Evolutionary conservation across 225 moss, liverwort and hornwort genomes (phyloP).

Genomic region (Physcomitrellopsis africana): DNA sequence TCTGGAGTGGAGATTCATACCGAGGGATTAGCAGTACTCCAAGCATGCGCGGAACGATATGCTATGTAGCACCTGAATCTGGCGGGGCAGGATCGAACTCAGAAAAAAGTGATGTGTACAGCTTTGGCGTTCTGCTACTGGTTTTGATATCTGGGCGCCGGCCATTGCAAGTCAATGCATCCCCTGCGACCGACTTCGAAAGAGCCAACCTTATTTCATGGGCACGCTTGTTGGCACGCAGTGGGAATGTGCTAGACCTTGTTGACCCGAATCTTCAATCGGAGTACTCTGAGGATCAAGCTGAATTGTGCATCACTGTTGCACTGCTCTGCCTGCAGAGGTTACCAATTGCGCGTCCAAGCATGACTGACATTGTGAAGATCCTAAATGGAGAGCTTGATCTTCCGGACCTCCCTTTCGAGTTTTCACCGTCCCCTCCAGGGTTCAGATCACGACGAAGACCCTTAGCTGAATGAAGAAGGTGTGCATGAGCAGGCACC

Average conservation of each 20-base stretch:
- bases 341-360: constrained; percentile 81
- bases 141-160: constrained; percentile 92
- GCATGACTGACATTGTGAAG: constrained; percentile 91
- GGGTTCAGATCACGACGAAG: constrained; percentile 71
- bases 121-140: constrained; percentile 90
- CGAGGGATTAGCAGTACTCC: constrained; percentile 88
- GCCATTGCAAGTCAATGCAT: constrained; percentile 90
- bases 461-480: constrained; percentile 55
- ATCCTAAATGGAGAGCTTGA: constrained; percentile 73
- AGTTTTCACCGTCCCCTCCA: constrained; percentile 90
- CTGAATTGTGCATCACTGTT: constrained; percentile 80
- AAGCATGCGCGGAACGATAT: constrained; percentile 97
- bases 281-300: constrained; percentile 80
- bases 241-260: constrained; percentile 83
- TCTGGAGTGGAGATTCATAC: constrained; percentile 81
- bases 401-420: constrained; percentile 78
- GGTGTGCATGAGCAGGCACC: constrained; percentile 46
- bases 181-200: constrained; percentile 87
- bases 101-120: constrained; percentile 97
- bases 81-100: constrained; percentile 86
- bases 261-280: constrained; percentile 78
- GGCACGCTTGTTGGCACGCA: constrained; percentile 86
- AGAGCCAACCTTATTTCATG: constrained; percentile 95
- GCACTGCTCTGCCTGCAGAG: constrained; percentile 92
- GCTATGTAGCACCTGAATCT: constrained; percentile 94